phyloP scores from a whole-genome alignment of 2,329 filamentous ascomycete genomes.

The Teratosphaeria viscida region DNA sequence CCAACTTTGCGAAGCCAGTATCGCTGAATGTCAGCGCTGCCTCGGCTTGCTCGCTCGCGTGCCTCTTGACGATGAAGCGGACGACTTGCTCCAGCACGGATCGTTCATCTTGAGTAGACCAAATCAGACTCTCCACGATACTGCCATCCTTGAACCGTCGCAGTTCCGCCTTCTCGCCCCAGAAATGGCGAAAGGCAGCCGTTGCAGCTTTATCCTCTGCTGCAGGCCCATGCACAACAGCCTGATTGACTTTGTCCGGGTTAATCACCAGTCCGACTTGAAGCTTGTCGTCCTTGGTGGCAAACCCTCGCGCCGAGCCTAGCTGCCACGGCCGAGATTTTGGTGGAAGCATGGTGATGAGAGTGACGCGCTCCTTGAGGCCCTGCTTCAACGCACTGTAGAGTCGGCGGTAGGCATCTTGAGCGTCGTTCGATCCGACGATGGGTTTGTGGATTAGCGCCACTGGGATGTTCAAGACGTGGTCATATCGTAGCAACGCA shows the following conservation, averaged over 20 bases:
- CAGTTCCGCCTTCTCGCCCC: constrained; percentile 88
- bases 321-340: constrained; percentile 26
- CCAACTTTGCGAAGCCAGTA: constrained; percentile 36
- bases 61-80: constrained; percentile 56
- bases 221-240: constrained; percentile 78
- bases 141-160: constrained; percentile 91
- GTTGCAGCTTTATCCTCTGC: constrained; percentile 79
- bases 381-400: constrained; percentile 59
- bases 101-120: constrained; percentile 53
- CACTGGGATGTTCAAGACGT: constrained; percentile 31
- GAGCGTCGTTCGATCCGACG: constrained; percentile 1
- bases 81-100: constrained; percentile 73
- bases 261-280: constrained; percentile 63
- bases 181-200: constrained; percentile 75
- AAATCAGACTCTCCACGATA: constrained; percentile 85
- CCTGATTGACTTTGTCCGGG: constrained; percentile 57
- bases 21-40: constrained; percentile 32
- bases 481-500: constrained; percentile 45
- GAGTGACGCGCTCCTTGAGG: constrained; percentile 61
- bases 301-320: constrained; percentile 17
- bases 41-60: constrained; percentile 52
- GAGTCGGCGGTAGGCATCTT: constrained; percentile 34
- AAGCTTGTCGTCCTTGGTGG: constrained; percentile 31
- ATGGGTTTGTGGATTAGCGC: neutral
- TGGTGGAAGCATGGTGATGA: constrained; percentile 43